These are phyloP conservation scores for Phytopythium sindhum DNA, from an alignment of 352 stramenopile genomes.

Conservation along the genomic window DNA sequence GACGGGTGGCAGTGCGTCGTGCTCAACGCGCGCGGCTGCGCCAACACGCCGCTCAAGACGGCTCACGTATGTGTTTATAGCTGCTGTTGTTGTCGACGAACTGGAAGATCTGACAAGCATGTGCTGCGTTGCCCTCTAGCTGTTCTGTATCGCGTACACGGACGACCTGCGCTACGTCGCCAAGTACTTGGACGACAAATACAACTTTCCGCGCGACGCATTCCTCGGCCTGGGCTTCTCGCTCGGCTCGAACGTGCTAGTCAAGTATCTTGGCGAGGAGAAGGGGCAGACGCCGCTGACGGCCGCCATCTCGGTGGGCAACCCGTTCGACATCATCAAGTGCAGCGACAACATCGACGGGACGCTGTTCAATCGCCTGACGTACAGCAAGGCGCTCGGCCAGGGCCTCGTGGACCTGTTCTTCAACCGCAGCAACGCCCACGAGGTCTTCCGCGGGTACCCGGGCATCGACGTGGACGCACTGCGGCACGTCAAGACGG, in stretches of 20 bases:
- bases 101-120: background rate
- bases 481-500: constrained; percentile 27
- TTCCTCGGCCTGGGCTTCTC: constrained; percentile 64
- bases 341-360: constrained; percentile 39
- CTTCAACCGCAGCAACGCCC: constrained; percentile 60
- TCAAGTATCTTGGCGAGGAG: constrained; percentile 73
- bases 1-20: constrained; percentile 69
- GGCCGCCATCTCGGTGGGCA: constrained; percentile 58
- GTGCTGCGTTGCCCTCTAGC: constrained; percentile 8
- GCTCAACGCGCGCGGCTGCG: constrained; percentile 69
- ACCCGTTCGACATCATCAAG: constrained; percentile 60
- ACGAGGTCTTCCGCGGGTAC: constrained; percentile 50
- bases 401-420: constrained; percentile 51
- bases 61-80: constrained; percentile 13
- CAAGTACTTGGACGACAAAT: constrained; percentile 28
- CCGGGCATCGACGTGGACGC: constrained; percentile 39
- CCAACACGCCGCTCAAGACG: constrained; percentile 51
- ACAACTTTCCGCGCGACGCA: constrained; percentile 33
- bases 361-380: constrained; percentile 49
- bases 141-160: constrained; percentile 75
- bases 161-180: constrained; percentile 55
- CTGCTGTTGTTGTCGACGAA: background rate
- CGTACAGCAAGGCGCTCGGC: constrained; percentile 51
- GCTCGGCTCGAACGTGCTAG: constrained; percentile 68
- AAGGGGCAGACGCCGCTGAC: constrained; percentile 28